These are phyloP conservation scores for Hevea brasiliensis DNA, from an alignment of 345 rosid species.

Conservation along the genomic window DNA sequence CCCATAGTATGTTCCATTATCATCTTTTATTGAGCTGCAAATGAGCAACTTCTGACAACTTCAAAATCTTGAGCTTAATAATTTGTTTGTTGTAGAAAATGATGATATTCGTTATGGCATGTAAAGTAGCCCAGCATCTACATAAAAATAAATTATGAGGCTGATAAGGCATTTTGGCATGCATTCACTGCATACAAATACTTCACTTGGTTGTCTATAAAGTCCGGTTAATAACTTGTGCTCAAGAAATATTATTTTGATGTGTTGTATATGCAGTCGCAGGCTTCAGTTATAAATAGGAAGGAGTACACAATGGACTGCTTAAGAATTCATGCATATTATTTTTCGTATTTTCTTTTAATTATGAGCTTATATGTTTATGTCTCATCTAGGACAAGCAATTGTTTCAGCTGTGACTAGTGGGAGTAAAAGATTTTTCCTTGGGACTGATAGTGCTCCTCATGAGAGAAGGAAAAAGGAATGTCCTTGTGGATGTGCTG, in stretches of 20 bases:
- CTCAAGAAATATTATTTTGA: not conserved
- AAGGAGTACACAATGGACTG: not conserved
- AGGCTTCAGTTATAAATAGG: not conserved
- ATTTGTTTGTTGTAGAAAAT: too few species aligned
- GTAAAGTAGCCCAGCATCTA: too few species aligned
- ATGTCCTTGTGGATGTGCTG: slow-evolving; percentile 90
- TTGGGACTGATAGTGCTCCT: slow-evolving; percentile 99
- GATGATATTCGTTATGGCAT: too few species aligned
- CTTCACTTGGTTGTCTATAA: not conserved
- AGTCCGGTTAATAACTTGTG: not conserved
- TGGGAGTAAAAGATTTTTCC: slow-evolving; percentile 81
- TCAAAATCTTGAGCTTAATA: too few species aligned
- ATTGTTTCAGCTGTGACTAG: slow-evolving; percentile 88
- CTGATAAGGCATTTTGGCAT: not conserved
- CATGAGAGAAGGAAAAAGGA: slow-evolving; percentile 83
- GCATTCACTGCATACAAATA: not conserved
- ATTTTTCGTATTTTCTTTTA: not conserved
- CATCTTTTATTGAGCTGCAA: not conserved
- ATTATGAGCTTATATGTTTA: slow-evolving; percentile 7
- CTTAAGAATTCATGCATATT: not conserved
- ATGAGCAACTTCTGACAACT: not conserved
- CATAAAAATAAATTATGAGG: not conserved
- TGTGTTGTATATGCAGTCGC: not conserved
- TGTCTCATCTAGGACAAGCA: slow-evolving; percentile 61
- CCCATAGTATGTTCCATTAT: slow-evolving; percentile 51